Percentiles rank a stretch among this genome's conserved stretches.
Conservation (phyloP, 2,329 filamentous ascomycete genomes). For the Hypoxylon sp. region DNA sequence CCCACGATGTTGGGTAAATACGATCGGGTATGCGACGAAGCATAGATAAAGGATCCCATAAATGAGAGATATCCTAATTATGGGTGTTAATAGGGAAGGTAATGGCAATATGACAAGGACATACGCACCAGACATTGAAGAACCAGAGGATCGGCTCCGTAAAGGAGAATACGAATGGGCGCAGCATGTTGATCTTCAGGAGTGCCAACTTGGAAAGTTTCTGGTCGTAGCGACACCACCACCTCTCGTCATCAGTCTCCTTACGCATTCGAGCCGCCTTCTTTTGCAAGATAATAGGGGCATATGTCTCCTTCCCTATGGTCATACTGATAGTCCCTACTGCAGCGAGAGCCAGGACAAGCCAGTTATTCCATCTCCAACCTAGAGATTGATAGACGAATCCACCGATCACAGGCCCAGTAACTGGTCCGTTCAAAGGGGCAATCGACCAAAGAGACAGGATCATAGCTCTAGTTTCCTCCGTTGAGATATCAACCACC, state of each 20-base stretch:
- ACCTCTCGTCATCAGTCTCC: slow-evolving; percentile 74
- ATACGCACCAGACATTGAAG: slow-evolving; percentile 68
- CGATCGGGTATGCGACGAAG: slow-evolving; percentile 89
- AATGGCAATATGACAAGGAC: background rate
- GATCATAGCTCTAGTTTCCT: slow-evolving; percentile 81
- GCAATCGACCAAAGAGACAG: slow-evolving; percentile 87
- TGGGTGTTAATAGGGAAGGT: background rate
- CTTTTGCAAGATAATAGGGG: slow-evolving; percentile 72
- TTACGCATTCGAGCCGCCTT: slow-evolving; percentile 71
- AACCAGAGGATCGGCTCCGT: slow-evolving; percentile 84
- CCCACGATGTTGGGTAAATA: slow-evolving; percentile 77
- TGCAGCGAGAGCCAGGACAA: slow-evolving; percentile 76
- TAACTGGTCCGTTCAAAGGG: slow-evolving; percentile 73
- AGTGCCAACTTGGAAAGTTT: slow-evolving; percentile 70
- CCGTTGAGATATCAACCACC: slow-evolving; percentile 82
- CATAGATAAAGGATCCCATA: slow-evolving; percentile 90
- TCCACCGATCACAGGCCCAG: slow-evolving; percentile 79
- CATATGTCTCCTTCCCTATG: slow-evolving; percentile 77
- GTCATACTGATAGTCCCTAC: slow-evolving; percentile 66
- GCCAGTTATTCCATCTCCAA: slow-evolving; percentile 90
- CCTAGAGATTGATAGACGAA: slow-evolving; percentile 80
- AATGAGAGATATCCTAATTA: slow-evolving; percentile 75
- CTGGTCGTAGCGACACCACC: slow-evolving; percentile 84
- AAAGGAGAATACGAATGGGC: slow-evolving; percentile 79
- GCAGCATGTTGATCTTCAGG: slow-evolving; percentile 76